Percentiles rank a stretch among this genome's conserved stretches.
These are phyloP conservation scores for Penicillium digitatum DNA, from an alignment of 2,329 filamentous ascomycete genomes.

Conservation along the genomic window DNA sequence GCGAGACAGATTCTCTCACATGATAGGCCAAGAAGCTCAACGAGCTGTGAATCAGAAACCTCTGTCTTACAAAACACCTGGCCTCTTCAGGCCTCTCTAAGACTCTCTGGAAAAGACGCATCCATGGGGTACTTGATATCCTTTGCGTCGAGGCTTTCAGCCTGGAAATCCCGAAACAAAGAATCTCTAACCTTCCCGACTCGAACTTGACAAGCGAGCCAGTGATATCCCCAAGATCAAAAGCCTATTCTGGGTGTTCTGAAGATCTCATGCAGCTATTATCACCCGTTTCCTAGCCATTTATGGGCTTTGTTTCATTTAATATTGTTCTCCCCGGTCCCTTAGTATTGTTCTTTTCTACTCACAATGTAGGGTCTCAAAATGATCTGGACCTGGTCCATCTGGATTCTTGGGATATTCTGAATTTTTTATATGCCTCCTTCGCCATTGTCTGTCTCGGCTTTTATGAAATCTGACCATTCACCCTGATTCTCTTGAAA, in stretches of 20 bases:
- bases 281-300: neutral
- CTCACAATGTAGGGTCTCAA: neutral
- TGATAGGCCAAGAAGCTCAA: neutral
- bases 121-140: neutral
- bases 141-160: neutral
- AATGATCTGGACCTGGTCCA: neutral
- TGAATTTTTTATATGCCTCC: neutral
- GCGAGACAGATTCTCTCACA: neutral
- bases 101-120: neutral
- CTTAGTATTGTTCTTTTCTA: slow-evolving; percentile 27
- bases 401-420: neutral
- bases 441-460: slow-evolving; percentile 32
- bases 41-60: neutral
- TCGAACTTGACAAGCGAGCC: neutral
- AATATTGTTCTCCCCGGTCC: slow-evolving; percentile 24
- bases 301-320: slow-evolving; percentile 8
- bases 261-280: slow-evolving; percentile 1
- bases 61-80: neutral
- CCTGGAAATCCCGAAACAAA: neutral
- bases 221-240: neutral
- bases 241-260: neutral
- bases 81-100: neutral
- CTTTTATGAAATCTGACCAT: slow-evolving; percentile 11
- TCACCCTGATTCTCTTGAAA: slow-evolving; percentile 4
- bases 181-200: neutral